Evolutionary conservation across 2,329 filamentous ascomycete species (phyloP), one percentile per base, ranked within the genome.

Genomic region (Alternaria viburni): DNA sequence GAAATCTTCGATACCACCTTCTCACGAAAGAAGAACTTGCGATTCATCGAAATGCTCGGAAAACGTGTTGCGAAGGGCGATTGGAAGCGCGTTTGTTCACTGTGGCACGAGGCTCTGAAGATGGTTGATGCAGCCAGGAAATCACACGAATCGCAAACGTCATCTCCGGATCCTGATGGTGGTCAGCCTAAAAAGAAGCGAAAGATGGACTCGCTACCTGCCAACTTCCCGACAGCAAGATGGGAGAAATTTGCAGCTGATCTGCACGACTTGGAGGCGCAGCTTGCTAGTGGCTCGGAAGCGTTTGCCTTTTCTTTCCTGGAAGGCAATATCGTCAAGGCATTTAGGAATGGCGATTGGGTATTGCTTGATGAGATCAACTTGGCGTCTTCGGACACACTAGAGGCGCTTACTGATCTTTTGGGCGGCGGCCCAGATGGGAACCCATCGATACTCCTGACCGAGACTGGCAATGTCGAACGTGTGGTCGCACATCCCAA

Each of bases 341-440:
- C 96, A n/a, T 90, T 95, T 23, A 88, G 95, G 44, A 97, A 97
- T 74, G 96, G 96, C 8, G 93, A 97, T 79, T 99, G 96, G 96
- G 91, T 99, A 26, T 86, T 99, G 17, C 86, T 98, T 25, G 96
- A 99, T 76, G 96, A 99, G 80, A 97, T 99, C 74, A 99, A 99
- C 77, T 83, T 99, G 65, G 96, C 96, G 6, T 95, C 95, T 0
- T 90, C 96, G 0, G 96, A 99, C 76, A 98, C 96, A 0, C 83
- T 99, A 5, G 96, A 99, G 79, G 94, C 93, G 66, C 92, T 99
- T 62, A 91, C 93, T 5, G 95, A 97, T 80, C 85, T 99, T 9
- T 84, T 99, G 56, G 86, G 90, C 61, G 89, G 91, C 57, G 92
- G 92, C 8, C 86, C 88, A 10, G 88, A 88, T 64, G 88, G 89